Evolutionary conservation across 495 filamentous ascomycete species (phyloP).

Genomic region (Lophiotrema nucula): DNA sequence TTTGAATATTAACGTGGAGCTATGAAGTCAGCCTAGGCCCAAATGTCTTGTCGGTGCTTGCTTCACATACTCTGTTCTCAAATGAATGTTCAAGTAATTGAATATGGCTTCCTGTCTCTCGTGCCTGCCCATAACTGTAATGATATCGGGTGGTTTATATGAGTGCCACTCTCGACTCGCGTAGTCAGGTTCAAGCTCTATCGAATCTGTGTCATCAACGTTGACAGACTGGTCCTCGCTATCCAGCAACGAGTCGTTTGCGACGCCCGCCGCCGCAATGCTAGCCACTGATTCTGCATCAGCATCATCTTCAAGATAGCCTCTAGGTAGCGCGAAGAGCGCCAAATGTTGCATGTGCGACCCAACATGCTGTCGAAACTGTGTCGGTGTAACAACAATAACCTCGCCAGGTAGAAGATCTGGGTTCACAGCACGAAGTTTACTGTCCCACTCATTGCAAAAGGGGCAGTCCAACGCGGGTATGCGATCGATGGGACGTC

Average conservation of each 20-base stretch:
- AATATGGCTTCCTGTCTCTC: no score
- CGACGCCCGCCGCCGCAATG: neutral
- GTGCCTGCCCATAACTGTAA: no score
- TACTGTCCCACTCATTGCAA: slow-evolving; percentile 5
- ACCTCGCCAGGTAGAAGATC: neutral
- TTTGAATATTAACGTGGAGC: no score
- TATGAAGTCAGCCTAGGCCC: no score
- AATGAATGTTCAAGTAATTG: no score
- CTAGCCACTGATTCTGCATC: neutral
- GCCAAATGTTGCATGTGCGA: slow-evolving; percentile 25
- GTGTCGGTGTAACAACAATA: slow-evolving; percentile 14
- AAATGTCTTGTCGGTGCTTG: no score
- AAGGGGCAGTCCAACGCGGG: slow-evolving; percentile 13
- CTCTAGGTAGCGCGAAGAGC: slow-evolving; percentile 22
- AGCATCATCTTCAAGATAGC: slow-evolving; percentile 6
- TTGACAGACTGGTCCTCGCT: neutral
- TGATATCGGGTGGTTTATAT: no score
- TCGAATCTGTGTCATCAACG: neutral
- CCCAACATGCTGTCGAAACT: slow-evolving; percentile 23
- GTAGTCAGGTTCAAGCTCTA: no score
- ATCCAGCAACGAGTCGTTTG: neutral
- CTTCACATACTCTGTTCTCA: no score
- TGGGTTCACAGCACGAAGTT: slow-evolving; percentile 2
- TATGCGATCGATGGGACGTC: neutral
- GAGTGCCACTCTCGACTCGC: no score